phyloP scores from a whole-genome alignment of 805 yeast genomes.

The Saturnispora gosingensis region DNA sequence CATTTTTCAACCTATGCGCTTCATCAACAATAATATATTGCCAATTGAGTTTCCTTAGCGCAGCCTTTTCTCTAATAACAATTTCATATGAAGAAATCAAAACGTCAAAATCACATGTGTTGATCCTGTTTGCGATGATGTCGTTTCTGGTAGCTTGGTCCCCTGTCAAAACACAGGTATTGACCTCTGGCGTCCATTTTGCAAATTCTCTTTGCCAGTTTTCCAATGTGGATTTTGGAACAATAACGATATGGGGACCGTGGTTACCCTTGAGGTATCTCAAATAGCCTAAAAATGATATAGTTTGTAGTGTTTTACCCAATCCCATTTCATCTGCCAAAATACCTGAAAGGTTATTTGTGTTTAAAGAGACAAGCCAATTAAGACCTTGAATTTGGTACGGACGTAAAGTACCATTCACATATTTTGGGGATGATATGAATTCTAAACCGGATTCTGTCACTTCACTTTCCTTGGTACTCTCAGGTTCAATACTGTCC shows the following conservation, averaged over 20 bases:
- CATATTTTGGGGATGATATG: conserved; percentile 56
- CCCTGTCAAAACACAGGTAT: conserved; percentile 80
- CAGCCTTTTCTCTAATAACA: conserved; percentile 81
- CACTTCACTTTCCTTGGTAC: conserved; percentile 11
- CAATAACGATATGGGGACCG: conserved; percentile 88
- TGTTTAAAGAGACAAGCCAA: conserved; percentile 86
- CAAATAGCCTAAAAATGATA: conserved; percentile 81
- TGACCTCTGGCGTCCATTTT: conserved; percentile 94
- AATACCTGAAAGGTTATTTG: conserved; percentile 83
- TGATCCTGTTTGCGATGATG: conserved; percentile 47
- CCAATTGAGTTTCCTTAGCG: conserved; percentile 79
- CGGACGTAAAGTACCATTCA: conserved; percentile 74
- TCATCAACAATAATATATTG: conserved; percentile 91
- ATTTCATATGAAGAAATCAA: conserved; percentile 87
- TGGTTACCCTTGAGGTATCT: conserved; percentile 68
- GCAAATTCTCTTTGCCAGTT: conserved; percentile 95
- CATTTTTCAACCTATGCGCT: conserved; percentile 95
- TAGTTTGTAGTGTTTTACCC: conserved; percentile 93
- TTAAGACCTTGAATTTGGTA: conserved; percentile 93
- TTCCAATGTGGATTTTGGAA: conserved; percentile 91
- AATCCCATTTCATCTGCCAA: conserved; percentile 98
- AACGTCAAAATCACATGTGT: conserved; percentile 79
- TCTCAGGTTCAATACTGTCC: conserved; percentile 10
- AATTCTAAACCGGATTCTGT: conserved; percentile 33
- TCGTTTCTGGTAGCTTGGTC: conserved; percentile 68